These are phyloP conservation scores for Aegilops bicornis DNA, from an alignment of 176 grass and related monocot genomes.

Conservation along the genomic window DNA sequence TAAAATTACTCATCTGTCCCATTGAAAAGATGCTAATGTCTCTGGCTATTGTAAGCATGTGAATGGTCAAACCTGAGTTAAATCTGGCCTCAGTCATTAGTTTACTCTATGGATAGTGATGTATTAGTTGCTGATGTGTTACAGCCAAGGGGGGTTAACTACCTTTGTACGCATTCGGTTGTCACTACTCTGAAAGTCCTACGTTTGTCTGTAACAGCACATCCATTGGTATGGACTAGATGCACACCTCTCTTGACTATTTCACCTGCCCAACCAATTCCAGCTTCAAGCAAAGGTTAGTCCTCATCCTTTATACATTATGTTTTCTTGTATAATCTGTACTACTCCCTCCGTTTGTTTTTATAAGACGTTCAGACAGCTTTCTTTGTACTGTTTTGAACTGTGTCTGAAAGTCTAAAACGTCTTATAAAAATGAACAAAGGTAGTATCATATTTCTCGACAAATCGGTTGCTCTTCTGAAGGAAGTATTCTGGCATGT, in stretches of 20 bases:
- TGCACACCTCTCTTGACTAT: conserved; percentile 32
- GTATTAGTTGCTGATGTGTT: conserved; percentile 26
- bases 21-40: conserved; percentile 28
- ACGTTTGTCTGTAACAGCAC: neutral
- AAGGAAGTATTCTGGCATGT: neutral
- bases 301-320: conserved; percentile 17
- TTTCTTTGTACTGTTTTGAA: too few relatives aligned
- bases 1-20: conserved; percentile 12
- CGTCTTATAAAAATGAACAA: too few relatives aligned
- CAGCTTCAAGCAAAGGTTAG: neutral
- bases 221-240: conserved; percentile 21
- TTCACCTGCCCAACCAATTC: neutral
- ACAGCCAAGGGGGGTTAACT: conserved; percentile 27
- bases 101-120: conserved; percentile 32
- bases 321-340: conserved; percentile 6
- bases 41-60: conserved; percentile 43
- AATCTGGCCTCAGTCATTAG: conserved; percentile 27
- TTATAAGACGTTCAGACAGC: too few relatives aligned
- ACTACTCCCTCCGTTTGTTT: too few relatives aligned
- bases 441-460: neutral
- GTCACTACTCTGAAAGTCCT: conserved; percentile 30
- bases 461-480: neutral
- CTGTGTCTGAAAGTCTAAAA: too few relatives aligned
- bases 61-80: conserved; percentile 36
- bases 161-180: conserved; percentile 41